Base-by-base conservation (phyloP, 2,329 filamentous ascomycete species). In the Niveomyces coronatus region DNA sequence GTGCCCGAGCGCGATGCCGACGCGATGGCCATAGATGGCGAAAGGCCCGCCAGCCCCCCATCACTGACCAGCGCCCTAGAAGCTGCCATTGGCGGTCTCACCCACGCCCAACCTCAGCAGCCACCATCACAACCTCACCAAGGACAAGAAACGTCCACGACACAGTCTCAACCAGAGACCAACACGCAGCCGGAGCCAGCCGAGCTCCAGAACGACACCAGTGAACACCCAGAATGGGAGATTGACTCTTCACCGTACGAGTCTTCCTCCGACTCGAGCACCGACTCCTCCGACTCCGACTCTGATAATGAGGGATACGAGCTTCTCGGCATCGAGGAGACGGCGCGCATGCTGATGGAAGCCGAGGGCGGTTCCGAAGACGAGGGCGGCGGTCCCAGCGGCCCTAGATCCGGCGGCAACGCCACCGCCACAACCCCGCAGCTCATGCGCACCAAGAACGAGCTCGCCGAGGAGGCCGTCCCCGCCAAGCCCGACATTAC, bases 381-480 rank as follows among this genome's bases (percentile, higher is more conserved):
- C 37, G 86, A 87, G 48, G 76, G 72, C 10, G 72, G 75, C 13
- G 65, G 65, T 17, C 58, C 61, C 10, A 64, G 62, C 39, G 54
- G 49, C 24, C 64, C 61, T 30, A 60, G 62, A 35, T 55, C 62
- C 8, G 50, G 62, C 24, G 55, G 52, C 23, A 48, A n/a, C n/a
- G n/a, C n/a, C n/a, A n/a, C n/a, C n/a, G n/a, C n/a, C n/a, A n/a
- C n/a, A n/a, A n/a, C 54, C 9, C 51, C 61, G 2, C 71, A 74
- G 31, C 61, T 93, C n/a, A n/a, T n/a, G 31, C 77, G 82, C 42
- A 94, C 87, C 1, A 81, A 85, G 54, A 94, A 96, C 56, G 91
- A 98, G 57, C 44, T 74, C 13, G 54, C 63, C 0, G 79, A 85
- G 40, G 74, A 78, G 37, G 58, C 71, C 13, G 24, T 80, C 4